Evolutionary conservation across 2,329 filamentous ascomycete genomes (phyloP), one percentile per base, ranked within the genome.

Genomic region (Colletotrichum plurivorum): DNA sequence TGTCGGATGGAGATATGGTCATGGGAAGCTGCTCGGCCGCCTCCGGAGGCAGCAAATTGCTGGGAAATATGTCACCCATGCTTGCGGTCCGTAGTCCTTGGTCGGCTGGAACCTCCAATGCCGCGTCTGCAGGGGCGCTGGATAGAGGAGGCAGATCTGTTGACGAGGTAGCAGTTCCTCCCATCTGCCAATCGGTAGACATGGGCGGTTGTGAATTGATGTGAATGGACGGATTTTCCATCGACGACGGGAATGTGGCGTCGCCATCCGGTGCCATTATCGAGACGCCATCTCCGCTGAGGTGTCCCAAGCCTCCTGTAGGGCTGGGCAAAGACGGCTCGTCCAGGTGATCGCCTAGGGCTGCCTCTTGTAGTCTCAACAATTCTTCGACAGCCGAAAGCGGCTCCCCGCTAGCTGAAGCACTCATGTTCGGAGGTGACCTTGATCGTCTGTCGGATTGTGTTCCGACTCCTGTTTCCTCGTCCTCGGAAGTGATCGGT

Each of bases 1-100:
- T 79, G 45, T 79, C 80, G 18, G 81, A 80, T 5, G 80, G 77
- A n/a, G 80, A 80, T 25, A 83, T 73, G 2, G 81, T 82, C 12
- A 73, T 70, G n/a, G 74, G 75, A 3, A 76, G 73, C 2, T 74
- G 31, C 18, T 76, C 68, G 9, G 71, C 72, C 12, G 59, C n/a
- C 12, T 67, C 72, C 18, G 71, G 70, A 2, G 72, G 64, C 57
- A 78, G 63, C 16, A 76, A 60, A 12, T 73, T 70, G 25, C 43
- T 58, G 10, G 74, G 49, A 18, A 69, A 69, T 16, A 69, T 69
- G 43, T 69, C 63, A 12, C 67, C 67, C 62, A 66, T 66, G 51
- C 25, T 69, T n/a, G 67, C 67, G n/a, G 67, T 69, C 20, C 43
- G 62, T 3, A 45, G 67, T 16, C 12, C n/a, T 27, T 67, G 49